Conservation (phyloP, 805 yeast species). For the Lachancea meyersii region DNA sequence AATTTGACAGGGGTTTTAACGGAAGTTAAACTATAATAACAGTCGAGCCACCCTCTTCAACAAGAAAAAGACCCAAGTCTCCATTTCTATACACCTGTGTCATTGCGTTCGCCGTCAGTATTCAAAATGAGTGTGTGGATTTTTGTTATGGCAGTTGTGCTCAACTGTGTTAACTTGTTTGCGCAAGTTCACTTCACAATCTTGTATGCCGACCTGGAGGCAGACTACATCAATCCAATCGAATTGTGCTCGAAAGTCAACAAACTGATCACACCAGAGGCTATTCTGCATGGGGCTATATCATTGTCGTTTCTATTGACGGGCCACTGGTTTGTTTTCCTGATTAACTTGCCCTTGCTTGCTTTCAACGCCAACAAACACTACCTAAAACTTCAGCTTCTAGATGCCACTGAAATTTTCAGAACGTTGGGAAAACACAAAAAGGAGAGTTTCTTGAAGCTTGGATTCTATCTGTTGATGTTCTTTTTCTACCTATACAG, state of each 20-base stretch:
- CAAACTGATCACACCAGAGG: conserved; percentile 86
- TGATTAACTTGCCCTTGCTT: conserved; percentile 74
- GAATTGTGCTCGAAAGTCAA: conserved; percentile 92
- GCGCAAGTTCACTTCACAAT: conserved; percentile 92
- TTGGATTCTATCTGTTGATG: conserved; percentile 84
- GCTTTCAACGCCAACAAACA: conserved; percentile 81
- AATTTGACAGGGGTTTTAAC: background rate
- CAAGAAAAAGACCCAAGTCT: no score
- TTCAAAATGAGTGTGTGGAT: conserved; percentile 18
- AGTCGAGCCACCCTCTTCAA: no score
- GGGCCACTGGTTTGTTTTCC: conserved; percentile 88
- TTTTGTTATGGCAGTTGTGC: conserved; percentile 47
- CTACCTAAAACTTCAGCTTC: conserved; percentile 69
- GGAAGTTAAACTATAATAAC: background rate
- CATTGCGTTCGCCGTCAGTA: no score
- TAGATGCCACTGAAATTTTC: conserved; percentile 97
- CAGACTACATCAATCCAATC: conserved; percentile 95
- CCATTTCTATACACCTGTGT: no score
- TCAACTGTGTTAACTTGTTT: conserved; percentile 83
- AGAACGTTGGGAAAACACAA: conserved; percentile 89
- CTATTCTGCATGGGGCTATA: conserved; percentile 68
- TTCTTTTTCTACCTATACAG: conserved; percentile 94
- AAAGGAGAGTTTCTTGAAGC: conserved; percentile 82
- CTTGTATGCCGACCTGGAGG: conserved; percentile 90
- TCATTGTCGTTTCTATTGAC: conserved; percentile 67